phyloP scores from a whole-genome alignment of 2,329 filamentous ascomycete genomes.

The Pseudogymnoascus sp. region DNA sequence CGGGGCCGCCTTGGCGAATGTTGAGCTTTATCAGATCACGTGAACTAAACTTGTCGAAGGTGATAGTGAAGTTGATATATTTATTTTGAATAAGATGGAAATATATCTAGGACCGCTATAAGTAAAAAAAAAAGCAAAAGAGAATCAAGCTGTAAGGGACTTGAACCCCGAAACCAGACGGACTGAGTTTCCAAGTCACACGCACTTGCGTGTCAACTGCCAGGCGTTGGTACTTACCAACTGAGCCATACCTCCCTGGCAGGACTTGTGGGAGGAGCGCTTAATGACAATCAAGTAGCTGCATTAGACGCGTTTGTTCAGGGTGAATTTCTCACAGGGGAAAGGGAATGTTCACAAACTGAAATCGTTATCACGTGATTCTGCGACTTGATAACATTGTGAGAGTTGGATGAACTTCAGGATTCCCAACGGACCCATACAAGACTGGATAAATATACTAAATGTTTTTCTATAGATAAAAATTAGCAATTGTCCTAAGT shows the following conservation, averaged over 20 bases:
- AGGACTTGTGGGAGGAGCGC: background rate
- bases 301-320: background rate
- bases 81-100: background rate
- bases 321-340: background rate
- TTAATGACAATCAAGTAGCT: background rate
- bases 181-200: conserved; percentile 8
- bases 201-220: conserved; percentile 3
- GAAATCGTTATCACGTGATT: background rate
- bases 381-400: background rate
- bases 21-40: background rate
- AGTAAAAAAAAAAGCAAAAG: background rate
- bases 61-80: background rate
- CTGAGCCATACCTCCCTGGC: conserved; percentile 7
- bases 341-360: background rate
- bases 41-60: background rate
- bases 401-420: background rate
- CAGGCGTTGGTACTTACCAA: conserved; percentile 2
- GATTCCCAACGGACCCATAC: background rate
- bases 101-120: background rate
- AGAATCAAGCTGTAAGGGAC: conserved; percentile 1
- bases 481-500: background rate
- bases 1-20: background rate
- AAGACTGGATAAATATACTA: background rate
- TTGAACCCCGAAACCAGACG: conserved; percentile 4
- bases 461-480: background rate